Evolutionary conservation across 2,329 filamentous ascomycete species (phyloP), one percentile per base, ranked within the genome.

Genomic region (Xylaria digitata): DNA sequence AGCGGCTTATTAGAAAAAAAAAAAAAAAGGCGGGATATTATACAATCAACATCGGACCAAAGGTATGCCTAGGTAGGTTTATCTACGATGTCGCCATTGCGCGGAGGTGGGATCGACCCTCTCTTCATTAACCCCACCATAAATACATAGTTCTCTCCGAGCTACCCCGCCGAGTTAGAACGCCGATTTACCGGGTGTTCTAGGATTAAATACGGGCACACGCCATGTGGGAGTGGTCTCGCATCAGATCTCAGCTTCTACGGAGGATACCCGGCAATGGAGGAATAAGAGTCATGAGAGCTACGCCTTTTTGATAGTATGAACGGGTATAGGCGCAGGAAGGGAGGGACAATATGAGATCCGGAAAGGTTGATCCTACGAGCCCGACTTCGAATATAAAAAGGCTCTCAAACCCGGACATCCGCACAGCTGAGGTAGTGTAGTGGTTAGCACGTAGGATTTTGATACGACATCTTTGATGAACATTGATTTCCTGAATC

Each of bases 381-480:
- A 26, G 26, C 26, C 26, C 26, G 26, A 26, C 26, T 26, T 26
- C 5, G 26, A 26, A 26, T 3, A 26, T 26, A 26, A 26, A 26
- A 26, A 26, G 26, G 26, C 26, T 26, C 26, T 15, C 37, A 40
- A 40, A 1, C 4, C 1, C 9, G 1, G 13, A 40, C 1, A 40
- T 15, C 9, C 37, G 37, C 37, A 40, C 37, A 40, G 61, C 66
- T 68, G 57, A 65, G 68, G 69, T 76, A 73, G 74, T 76, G 74
- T 76, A 76, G 73, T 70, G 74, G 74, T 76, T 71, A 75, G 73
- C 74, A 76, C 74, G 71, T 60, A 59, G 67, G 72, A 72, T 73
- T 73, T 73, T 73, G 71, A 73, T 26, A 1, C 26, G 17, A 26
- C 13, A 6, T 26, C 17, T n/a, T 6, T 26, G 42, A 46, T 48